Percentiles rank a stretch among this genome's conserved stretches.
Evolutionary conservation across 2,329 filamentous ascomycete species (phyloP).

Genomic region (Trichoderma sp.): DNA sequence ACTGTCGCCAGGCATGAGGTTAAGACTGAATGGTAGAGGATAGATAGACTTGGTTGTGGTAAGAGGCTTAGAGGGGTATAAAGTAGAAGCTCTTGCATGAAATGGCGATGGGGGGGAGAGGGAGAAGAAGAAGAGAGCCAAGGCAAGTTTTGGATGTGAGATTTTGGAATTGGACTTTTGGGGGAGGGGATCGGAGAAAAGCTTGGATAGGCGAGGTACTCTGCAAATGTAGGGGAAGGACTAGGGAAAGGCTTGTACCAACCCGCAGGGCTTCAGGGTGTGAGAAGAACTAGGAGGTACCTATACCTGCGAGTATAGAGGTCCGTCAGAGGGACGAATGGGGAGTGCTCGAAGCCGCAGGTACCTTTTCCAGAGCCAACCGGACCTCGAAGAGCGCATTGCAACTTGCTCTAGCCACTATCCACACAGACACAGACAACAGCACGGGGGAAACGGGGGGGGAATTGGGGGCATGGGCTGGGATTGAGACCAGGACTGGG

Average conservation of each 20-base stretch:
- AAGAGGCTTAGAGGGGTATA: not conserved
- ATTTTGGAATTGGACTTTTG: constrained; percentile 19
- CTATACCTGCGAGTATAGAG: not conserved
- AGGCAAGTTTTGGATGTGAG: constrained; percentile 13
- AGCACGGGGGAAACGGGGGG: constrained; percentile 15
- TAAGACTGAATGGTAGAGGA: not conserved
- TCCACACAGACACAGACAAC: constrained; percentile 1
- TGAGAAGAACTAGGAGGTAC: not conserved
- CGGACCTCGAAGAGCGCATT: not conserved
- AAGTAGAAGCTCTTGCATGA: not conserved
- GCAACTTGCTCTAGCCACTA: not conserved
- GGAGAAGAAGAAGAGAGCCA: constrained; percentile 15
- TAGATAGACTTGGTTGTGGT: not conserved
- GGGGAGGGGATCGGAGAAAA: constrained; percentile 19
- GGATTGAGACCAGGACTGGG: constrained; percentile 1
- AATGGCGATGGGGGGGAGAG: not conserved
- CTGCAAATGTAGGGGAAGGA: constrained; percentile 10
- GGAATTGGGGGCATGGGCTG: not conserved
- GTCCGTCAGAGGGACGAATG: not conserved
- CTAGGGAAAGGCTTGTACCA: constrained; percentile 5
- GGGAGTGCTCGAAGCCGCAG: not conserved
- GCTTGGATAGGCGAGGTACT: constrained; percentile 17
- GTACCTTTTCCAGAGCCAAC: constrained; percentile 6
- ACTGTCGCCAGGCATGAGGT: not conserved
- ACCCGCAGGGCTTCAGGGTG: constrained; percentile 4